phyloP scores from a whole-genome alignment of 108 stramenopile species.

The Parietichytrium sp. region DNA sequence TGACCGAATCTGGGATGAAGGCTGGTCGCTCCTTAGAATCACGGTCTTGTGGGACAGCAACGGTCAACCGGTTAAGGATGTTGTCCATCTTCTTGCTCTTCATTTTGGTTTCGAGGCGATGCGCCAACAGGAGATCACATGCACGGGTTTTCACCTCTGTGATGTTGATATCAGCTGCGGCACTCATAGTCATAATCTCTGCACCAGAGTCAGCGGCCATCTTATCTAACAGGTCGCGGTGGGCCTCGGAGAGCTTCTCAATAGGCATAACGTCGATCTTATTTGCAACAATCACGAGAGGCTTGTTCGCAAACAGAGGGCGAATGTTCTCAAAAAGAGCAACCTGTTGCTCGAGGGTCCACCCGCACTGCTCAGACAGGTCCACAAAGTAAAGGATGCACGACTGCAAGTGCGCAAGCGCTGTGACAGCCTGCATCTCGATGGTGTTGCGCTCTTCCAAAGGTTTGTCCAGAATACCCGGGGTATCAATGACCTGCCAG shows the following conservation, averaged over 20 bases:
- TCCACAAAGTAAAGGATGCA: constrained; percentile 96
- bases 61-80: constrained; percentile 93
- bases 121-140: constrained; percentile 88
- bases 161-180: constrained; percentile 88
- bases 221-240: constrained; percentile 63
- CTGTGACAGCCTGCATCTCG: constrained; percentile 99
- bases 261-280: constrained; percentile 90
- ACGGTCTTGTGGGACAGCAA: constrained; percentile 84
- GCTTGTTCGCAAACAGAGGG: constrained; percentile 96
- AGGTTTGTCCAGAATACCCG: constrained; percentile 94
- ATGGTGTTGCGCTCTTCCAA: constrained; percentile 97
- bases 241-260: constrained; percentile 74
- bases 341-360: constrained; percentile 87
- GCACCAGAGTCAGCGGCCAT: constrained; percentile 52
- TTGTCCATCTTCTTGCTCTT: constrained; percentile 63
- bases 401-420: constrained; percentile 94
- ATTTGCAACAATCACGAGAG: constrained; percentile 92
- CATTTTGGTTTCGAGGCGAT: constrained; percentile 87
- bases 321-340: constrained; percentile 83
- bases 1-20: constrained; percentile 82
- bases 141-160: constrained; percentile 81
- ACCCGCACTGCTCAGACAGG: constrained; percentile 96
- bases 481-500: constrained; percentile 99
- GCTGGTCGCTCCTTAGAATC: constrained; percentile 80
- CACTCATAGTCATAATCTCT: constrained; percentile 86